Evolutionary conservation across 129 eudicot species (phyloP).

Genomic region (Flaveria trinervia): DNA sequence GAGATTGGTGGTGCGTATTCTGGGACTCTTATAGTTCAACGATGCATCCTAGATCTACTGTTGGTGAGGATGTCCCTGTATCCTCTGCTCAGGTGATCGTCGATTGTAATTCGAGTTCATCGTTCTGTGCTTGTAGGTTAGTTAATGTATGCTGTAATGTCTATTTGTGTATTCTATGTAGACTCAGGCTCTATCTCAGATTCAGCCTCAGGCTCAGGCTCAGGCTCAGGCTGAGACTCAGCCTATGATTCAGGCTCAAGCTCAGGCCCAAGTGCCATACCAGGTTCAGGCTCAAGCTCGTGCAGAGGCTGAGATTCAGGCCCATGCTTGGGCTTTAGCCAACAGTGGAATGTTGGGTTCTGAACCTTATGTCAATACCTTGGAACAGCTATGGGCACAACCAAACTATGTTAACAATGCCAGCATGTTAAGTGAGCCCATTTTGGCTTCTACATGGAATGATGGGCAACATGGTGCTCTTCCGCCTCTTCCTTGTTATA

Average conservation of each 20-base stretch:
- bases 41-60: not conserved
- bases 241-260: not conserved
- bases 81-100: constrained; percentile 18
- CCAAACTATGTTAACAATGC: not conserved
- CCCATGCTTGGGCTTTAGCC: not conserved
- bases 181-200: not conserved
- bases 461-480: constrained; percentile 1
- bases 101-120: not conserved
- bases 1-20: constrained; percentile 6
- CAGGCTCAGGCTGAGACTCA: not conserved
- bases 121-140: not conserved
- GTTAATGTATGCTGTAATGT: constrained; percentile 4
- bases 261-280: not conserved
- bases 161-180: not conserved
- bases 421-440: not conserved
- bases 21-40: constrained; percentile 2
- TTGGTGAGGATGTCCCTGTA: not conserved
- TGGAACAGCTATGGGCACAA: not conserved
- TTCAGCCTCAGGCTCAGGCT: not conserved
- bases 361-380: not conserved
- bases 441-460: not conserved
- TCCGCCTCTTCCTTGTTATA: not conserved
- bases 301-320: not conserved
- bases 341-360: not conserved
- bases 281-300: not conserved